phyloP scores from a whole-genome alignment of 1,284 basidiomycete genomes.

The Schizophyllum commune region DNA sequence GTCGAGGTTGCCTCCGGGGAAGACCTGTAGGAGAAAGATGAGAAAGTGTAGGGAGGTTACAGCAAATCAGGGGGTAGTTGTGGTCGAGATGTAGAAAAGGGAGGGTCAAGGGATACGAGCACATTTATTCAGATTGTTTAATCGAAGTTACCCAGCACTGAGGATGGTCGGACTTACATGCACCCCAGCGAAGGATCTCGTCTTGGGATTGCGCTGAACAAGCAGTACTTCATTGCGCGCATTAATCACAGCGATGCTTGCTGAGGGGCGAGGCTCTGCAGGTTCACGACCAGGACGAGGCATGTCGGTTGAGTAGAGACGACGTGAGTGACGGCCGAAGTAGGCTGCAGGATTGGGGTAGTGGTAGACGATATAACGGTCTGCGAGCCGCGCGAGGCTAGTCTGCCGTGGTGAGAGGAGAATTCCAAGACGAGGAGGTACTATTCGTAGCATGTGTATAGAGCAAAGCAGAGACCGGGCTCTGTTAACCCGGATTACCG shows the following conservation, averaged over 20 bases:
- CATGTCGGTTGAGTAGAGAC: not conserved
- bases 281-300: too few relatives aligned
- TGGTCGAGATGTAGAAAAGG: not conserved
- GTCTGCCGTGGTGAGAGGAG: too few relatives aligned
- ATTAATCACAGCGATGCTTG: conserved; percentile 59
- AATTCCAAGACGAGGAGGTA: too few relatives aligned
- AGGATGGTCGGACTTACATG: conserved; percentile 36
- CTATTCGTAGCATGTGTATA: too few relatives aligned
- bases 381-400: too few relatives aligned
- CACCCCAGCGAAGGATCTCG: conserved; percentile 55
- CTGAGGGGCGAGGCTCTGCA: conserved; percentile 44
- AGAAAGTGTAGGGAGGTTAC: not conserved
- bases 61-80: too few relatives aligned
- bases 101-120: not conserved
- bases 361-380: too few relatives aligned
- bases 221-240: conserved; percentile 56
- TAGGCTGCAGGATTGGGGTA: too few relatives aligned
- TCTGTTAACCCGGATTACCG: not conserved
- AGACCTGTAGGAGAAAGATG: conserved; percentile 40
- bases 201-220: conserved; percentile 58
- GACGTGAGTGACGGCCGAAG: too few relatives aligned
- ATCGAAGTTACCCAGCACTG: too few relatives aligned
- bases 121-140: too few relatives aligned
- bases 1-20: conserved; percentile 67
- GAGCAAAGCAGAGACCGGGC: too few relatives aligned